Evolutionary conservation across 768 basidiomycete species (phyloP), one percentile per base, ranked within the genome.

Genomic region (Tulasnella sp.): DNA sequence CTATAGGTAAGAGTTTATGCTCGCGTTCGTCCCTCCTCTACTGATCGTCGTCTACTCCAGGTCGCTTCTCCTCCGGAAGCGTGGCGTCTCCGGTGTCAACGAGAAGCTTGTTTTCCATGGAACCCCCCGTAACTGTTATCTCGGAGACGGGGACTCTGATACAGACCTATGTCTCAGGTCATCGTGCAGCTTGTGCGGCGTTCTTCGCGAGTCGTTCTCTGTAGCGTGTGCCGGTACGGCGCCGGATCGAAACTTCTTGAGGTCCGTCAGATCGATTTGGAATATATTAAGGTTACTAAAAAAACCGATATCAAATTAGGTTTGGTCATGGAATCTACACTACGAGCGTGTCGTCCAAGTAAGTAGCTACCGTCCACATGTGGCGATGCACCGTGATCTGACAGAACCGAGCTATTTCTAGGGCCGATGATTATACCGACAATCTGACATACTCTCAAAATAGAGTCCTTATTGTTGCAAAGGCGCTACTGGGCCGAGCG

Each of bases 341-440:
- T 5, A 14, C 74, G 10, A 46, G 31, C 27, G 74, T 75, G 8
- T 75, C 74, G 12, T 75, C 74, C 14, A 75, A 75, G 74, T 75
- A 44, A 75, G 74, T 31, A 10, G 14, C 18, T 46, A n/a, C 18
- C n/a, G n/a, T n/a, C 7, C 4, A 10, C 42, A 3, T 46, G 6
- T 34, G 4, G 14, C 9, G 12, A 52, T 1, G 8, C 5, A 0
- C 21, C 18, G 48, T 12, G 52, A 52, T n/a, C 52, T 52, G n/a
- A n/a, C n/a, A n/a, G n/a, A 24, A 52, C 24, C 3, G 12, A n/a
- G 1, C 24, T 46, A 16, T 16, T 34, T n/a, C 16, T 27, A 75
- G 75, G 75, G 75, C 75, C 19, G 75, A 75, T 38, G 75, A 75
- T 38, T 75, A 75, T 27, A 48, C 34, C 10, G 34, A 36, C 34